A percentile compares a stretch with the other conserved stretches of the same genome.
These are phyloP conservation scores for Nothomitra cinnamomea DNA, from an alignment of 2,329 filamentous ascomycete species.

Conservation along the genomic window DNA sequence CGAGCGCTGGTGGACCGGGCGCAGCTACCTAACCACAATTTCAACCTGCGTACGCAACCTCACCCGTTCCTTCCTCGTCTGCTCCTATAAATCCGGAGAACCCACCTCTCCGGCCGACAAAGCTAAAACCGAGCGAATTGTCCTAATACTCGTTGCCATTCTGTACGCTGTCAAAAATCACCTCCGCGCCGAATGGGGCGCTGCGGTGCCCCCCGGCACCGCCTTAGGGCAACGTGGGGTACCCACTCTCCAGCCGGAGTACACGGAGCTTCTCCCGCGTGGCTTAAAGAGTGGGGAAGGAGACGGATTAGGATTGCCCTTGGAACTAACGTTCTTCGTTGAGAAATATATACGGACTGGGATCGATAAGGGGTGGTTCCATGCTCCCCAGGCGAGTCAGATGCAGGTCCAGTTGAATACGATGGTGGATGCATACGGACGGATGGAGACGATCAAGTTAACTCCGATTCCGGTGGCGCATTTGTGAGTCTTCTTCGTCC, in stretches of 20 bases:
- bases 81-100: conserved; percentile 22
- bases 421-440: conserved; percentile 40
- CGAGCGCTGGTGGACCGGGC: conserved; percentile 46
- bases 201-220: conserved; percentile 19
- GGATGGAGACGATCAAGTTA: conserved; percentile 48
- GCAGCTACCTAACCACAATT: conserved; percentile 38
- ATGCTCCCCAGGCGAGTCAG: conserved; percentile 39
- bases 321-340: conserved; percentile 42
- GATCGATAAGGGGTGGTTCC: conserved; percentile 38
- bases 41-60: conserved; percentile 43
- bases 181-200: conserved; percentile 43
- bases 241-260: conserved; percentile 27
- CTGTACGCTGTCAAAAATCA: conserved; percentile 49
- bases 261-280: conserved; percentile 31
- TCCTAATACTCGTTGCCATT: conserved; percentile 42
- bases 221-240: conserved; percentile 17
- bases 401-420: conserved; percentile 40
- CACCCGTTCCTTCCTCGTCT: conserved; percentile 36
- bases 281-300: conserved; percentile 37
- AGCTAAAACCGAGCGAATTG: conserved; percentile 39
- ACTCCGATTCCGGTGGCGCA: conserved; percentile 48
- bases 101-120: conserved; percentile 26
- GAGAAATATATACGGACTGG: conserved; percentile 42
- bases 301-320: conserved; percentile 38
- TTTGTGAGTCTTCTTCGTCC: conserved; percentile 20